phyloP scores from a whole-genome alignment of 495 filamentous ascomycete genomes.

The Hypoxylon trugodes region DNA sequence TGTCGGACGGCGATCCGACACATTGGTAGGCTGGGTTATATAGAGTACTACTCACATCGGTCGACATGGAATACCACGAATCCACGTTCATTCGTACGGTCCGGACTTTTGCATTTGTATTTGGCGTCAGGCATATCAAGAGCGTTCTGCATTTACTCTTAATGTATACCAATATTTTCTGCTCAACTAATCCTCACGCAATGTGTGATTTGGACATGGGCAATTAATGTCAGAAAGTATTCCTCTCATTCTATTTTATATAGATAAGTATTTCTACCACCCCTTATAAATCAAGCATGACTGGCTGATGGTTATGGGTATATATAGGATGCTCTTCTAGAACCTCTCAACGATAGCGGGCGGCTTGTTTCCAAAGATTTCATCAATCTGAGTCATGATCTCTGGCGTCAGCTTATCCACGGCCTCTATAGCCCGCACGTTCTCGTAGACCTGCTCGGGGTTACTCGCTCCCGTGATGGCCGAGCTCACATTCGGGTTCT shows the following conservation, averaged over 20 bases:
- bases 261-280: neutral
- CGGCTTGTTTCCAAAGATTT: constrained; percentile 71
- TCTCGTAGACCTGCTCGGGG: constrained; percentile 77
- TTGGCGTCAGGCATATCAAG: constrained; percentile 10
- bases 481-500: constrained; percentile 75
- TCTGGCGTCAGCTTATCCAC: constrained; percentile 71
- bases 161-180: neutral
- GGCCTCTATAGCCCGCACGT: constrained; percentile 67
- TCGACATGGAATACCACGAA: constrained; percentile 3
- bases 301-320: too few relatives aligned
- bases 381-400: constrained; percentile 75
- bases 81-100: neutral
- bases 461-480: constrained; percentile 81
- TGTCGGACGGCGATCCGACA: constrained; percentile 1
- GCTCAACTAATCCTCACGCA: neutral
- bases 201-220: too few relatives aligned
- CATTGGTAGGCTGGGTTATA: constrained; percentile 9
- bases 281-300: neutral
- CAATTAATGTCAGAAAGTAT: too few relatives aligned
- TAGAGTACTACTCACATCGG: constrained; percentile 27
- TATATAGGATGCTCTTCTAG: constrained; percentile 13
- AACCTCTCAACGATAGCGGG: constrained; percentile 48
- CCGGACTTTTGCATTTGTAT: neutral
- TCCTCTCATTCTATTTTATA: neutral
- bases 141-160: constrained; percentile 7